Evolutionary conservation across 768 basidiomycete species (phyloP), one percentile per base, ranked within the genome.

Genomic region (Agrocybe chaxingu): DNA sequence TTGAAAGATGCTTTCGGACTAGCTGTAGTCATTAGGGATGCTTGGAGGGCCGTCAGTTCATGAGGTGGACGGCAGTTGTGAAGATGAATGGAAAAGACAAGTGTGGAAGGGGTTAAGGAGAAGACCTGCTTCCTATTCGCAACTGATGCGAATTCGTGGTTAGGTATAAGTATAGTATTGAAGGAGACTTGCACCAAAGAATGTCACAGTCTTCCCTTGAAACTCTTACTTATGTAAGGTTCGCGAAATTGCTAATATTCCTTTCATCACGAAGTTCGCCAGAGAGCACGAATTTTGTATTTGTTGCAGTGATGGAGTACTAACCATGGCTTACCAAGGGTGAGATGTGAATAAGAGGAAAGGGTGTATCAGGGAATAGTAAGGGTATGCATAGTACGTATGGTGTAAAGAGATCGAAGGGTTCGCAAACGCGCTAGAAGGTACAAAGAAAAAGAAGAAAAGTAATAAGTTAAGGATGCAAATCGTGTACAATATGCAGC

Each of bases 1-100:
- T 64, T 60, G 53, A 65, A 60, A 38, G 53, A 24, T 33, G 42
- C 24, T 50, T 48, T 24, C 24, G 24, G 57, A 54, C 54, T 58
- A 41, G 60, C 46, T 36, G 55, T 49, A 50, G 55, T 56, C 57
- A 58, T 60, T 48, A 48, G 38, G 42, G 35, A 36, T 41, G 10
- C 36, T 30, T 24, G 52, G 9, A 18, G 31, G 16, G 42, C n/a
- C 34, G 53, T 39, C 53, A 59, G 53, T 51, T 56, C 57, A 59
- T 59, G 47, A 34, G 45, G 43, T 49, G 18, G 40, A 6, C 12
- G 33, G 41, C 16, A 35, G 35, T 32, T 48, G 45, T 37, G 31
- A 32, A 30, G 34, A 38, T 16, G 36, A 47, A 18, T 24, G 19
- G 38, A 9, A 12, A 30, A 36, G n/a, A 43, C 12, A 42, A 30